phyloP scores from a whole-genome alignment of 1,284 basidiomycete species.

The Schizophyllum amplum region DNA sequence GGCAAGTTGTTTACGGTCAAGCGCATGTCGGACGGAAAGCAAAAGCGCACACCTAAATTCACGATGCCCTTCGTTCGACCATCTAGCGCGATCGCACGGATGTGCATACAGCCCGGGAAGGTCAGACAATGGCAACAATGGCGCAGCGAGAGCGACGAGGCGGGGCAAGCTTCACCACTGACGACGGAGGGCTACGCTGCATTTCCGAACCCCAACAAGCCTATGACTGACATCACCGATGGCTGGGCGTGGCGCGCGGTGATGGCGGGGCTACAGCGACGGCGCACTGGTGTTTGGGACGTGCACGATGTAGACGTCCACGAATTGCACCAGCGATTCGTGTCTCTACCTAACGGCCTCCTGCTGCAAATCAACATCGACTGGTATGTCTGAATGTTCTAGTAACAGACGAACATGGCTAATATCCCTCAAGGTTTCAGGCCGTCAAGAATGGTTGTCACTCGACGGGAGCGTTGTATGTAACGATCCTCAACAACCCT shows the following conservation, averaged over 20 bases:
- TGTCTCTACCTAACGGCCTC: conserved; percentile 7
- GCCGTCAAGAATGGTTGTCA: conserved; percentile 5
- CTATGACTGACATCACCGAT: conserved; percentile 7
- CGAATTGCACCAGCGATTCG: conserved; percentile 6
- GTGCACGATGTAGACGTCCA: conserved; percentile 6
- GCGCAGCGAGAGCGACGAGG: conserved; percentile 4
- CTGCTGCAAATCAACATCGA: conserved; percentile 9
- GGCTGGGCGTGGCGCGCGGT: conserved; percentile 10
- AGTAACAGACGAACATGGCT: background rate
- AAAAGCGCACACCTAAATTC: conserved; percentile 6
- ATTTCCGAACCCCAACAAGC: conserved; percentile 6
- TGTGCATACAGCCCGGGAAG: conserved; percentile 9
- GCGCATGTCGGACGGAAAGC: background rate
- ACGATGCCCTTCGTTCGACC: conserved; percentile 8
- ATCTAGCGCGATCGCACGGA: conserved; percentile 1
- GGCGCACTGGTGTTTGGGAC: conserved; percentile 4
- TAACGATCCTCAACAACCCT: conserved; percentile 5
- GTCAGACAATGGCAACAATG: conserved; percentile 8
- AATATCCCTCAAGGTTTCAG: conserved; percentile 8
- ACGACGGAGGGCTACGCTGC: conserved; percentile 2
- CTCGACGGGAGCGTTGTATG: conserved; percentile 10
- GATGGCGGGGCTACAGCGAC: conserved; percentile 7
- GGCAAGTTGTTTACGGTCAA: conserved; percentile 7
- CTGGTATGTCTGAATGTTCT: conserved; percentile 1
- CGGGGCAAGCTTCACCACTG: background rate